Conservation (phyloP, 1,139 yeast genomes). For the Petasospora fabianii region DNA sequence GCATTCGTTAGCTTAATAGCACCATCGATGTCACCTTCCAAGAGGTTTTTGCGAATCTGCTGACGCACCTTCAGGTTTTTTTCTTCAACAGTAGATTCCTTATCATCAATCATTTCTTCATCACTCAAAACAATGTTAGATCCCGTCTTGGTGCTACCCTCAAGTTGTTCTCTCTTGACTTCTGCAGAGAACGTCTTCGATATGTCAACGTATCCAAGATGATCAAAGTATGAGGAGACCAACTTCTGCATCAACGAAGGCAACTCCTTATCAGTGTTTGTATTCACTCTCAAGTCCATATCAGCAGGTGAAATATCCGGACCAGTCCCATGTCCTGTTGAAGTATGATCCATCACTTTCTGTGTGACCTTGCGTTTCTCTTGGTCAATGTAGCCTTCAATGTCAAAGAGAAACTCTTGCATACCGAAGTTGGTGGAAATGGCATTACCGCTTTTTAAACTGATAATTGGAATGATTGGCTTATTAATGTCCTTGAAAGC, state of each 20-base stretch:
- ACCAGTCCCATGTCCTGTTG: constrained; percentile 1
- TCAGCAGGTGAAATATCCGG: neutral
- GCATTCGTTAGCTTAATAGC: constrained; percentile 41
- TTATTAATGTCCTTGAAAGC: constrained; percentile 45
- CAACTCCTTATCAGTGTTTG: constrained; percentile 32
- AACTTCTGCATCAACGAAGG: constrained; percentile 49
- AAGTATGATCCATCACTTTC: constrained; percentile 25
- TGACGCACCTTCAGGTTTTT: constrained; percentile 49
- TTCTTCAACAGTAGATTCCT: constrained; percentile 27
- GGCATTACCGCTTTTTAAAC: constrained; percentile 44
- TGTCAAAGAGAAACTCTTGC: constrained; percentile 65
- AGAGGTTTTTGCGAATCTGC: constrained; percentile 42
- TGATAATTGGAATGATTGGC: constrained; percentile 46
- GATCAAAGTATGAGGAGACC: constrained; percentile 65
- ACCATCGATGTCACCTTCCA: constrained; percentile 45
- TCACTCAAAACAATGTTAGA: neutral
- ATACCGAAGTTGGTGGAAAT: constrained; percentile 71
- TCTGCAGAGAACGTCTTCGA: constrained; percentile 59
- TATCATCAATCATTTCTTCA: constrained; percentile 9
- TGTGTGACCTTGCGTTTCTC: constrained; percentile 33
- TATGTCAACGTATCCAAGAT: constrained; percentile 70
- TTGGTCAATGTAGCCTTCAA: constrained; percentile 56
- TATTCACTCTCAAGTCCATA: constrained; percentile 7
- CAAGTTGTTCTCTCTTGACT: constrained; percentile 30
- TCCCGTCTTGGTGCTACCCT: constrained; percentile 25